Percentiles rank a stretch among this genome's conserved stretches.
Conservation (phyloP, 2,329 filamentous ascomycete genomes). For the Cladosporium sp. region DNA sequence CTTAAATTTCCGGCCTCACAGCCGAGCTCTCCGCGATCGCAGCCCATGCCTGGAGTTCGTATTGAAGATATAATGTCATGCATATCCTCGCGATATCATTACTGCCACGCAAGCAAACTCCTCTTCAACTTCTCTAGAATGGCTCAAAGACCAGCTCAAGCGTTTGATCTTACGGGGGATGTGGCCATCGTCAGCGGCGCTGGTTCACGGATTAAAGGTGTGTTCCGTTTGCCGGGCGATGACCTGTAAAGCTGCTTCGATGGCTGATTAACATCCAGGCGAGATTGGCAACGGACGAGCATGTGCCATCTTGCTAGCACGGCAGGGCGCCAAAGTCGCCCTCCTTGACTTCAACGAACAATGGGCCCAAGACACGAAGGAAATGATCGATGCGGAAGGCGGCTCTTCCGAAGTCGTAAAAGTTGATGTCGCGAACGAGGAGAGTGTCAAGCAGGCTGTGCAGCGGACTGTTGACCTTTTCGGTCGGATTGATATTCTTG, state of each 20-base stretch:
- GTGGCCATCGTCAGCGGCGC: not conserved
- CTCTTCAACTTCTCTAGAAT: not conserved
- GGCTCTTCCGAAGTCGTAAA: conserved; percentile 1
- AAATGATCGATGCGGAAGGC: conserved; percentile 14
- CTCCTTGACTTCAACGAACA: conserved; percentile 11
- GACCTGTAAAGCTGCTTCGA: too few species aligned
- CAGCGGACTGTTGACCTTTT: conserved; percentile 8
- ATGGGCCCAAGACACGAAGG: conserved; percentile 12
- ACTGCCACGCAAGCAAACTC: too few species aligned
- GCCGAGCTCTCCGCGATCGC: too few species aligned
- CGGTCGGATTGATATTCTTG: conserved; percentile 13
- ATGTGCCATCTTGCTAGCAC: conserved; percentile 13
- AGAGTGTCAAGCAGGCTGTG: conserved; percentile 1
- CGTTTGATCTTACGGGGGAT: not conserved
- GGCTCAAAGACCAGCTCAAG: not conserved
- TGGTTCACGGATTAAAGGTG: not conserved
- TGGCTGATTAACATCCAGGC: conserved; percentile 3
- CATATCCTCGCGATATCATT: too few species aligned
- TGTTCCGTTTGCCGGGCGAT: not conserved
- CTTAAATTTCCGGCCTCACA: too few species aligned
- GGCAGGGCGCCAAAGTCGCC: conserved; percentile 11
- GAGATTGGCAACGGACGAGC: conserved; percentile 15
- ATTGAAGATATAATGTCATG: too few species aligned
- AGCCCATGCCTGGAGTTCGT: too few species aligned
- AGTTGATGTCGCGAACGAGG: conserved; percentile 14